Evolutionary conservation across 2,329 filamentous ascomycete species (phyloP).

Genomic region (Nannizziopsis arthrosporioides): DNA sequence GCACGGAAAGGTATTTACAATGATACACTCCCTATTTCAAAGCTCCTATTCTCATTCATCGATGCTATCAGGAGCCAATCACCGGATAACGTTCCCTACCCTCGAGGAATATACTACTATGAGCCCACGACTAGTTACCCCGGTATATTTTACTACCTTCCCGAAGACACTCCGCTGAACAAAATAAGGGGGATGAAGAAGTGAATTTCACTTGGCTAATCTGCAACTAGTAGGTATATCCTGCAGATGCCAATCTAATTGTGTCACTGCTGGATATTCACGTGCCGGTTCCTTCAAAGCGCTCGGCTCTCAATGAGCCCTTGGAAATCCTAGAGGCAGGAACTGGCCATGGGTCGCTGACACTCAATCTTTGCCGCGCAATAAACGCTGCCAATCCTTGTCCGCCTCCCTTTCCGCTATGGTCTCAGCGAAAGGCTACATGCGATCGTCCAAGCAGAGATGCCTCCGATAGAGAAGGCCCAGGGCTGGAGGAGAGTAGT

Average conservation of each 20-base stretch:
- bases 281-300: conserved; percentile 33
- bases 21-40: no score
- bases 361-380: conserved; percentile 61
- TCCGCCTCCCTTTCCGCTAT: conserved; percentile 34
- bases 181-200: not conserved
- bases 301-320: conserved; percentile 28
- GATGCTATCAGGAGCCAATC: conserved; percentile 31
- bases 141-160: conserved; percentile 38
- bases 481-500: conserved; percentile 13
- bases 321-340: conserved; percentile 74
- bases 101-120: conserved; percentile 62
- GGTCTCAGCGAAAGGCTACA: conserved; percentile 25
- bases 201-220: conserved; percentile 15
- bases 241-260: conserved; percentile 62
- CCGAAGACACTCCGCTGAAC: not conserved
- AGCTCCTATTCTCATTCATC: not conserved
- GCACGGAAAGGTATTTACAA: conserved; percentile 38
- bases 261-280: conserved; percentile 67
- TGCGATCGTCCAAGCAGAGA: conserved; percentile 5
- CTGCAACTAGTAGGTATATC: conserved; percentile 49
- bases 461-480: not conserved
- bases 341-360: conserved; percentile 72
- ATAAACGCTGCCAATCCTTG: conserved; percentile 60
- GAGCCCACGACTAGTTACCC: conserved; percentile 60
- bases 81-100: conserved; percentile 52